phyloP scores from a whole-genome alignment of 106 monocot species.

The Amphibolis antarctica region DNA sequence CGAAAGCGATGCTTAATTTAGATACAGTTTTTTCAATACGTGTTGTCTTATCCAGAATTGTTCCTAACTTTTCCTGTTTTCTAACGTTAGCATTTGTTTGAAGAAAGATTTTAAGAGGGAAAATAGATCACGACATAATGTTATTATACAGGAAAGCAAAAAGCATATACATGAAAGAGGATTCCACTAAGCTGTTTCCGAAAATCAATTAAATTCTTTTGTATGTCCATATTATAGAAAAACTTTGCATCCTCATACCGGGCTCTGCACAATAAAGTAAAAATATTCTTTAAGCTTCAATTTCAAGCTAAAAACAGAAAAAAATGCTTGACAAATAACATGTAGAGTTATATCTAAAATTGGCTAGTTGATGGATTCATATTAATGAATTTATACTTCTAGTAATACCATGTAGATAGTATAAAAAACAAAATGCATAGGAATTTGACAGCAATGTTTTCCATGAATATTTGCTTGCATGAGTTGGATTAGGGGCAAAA shows the following conservation, averaged over 20 bases:
- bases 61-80: conserved; percentile 82
- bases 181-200: conserved; percentile 62
- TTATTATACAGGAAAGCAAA: conserved; percentile 1
- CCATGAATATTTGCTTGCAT: too few species aligned
- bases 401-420: not conserved
- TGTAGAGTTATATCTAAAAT: too few species aligned
- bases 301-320: not conserved
- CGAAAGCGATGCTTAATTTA: conserved; percentile 43
- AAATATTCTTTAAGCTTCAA: too few species aligned
- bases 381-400: not conserved
- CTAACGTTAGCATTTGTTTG: not conserved
- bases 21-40: conserved; percentile 51
- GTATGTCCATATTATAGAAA: conserved; percentile 80
- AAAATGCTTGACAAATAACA: not conserved
- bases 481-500: too few species aligned
- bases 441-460: too few species aligned
- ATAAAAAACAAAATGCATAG: too few species aligned
- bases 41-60: conserved; percentile 78
- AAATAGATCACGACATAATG: not conserved
- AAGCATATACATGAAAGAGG: conserved; percentile 99
- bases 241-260: conserved; percentile 96
- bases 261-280: conserved; percentile 45
- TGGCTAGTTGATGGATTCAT: too few species aligned
- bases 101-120: not conserved
- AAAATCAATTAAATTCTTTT: conserved; percentile 69